These are phyloP conservation scores for Myriosclerotinia duriaeana DNA, from an alignment of 2,329 filamentous ascomycete species.

Conservation along the genomic window DNA sequence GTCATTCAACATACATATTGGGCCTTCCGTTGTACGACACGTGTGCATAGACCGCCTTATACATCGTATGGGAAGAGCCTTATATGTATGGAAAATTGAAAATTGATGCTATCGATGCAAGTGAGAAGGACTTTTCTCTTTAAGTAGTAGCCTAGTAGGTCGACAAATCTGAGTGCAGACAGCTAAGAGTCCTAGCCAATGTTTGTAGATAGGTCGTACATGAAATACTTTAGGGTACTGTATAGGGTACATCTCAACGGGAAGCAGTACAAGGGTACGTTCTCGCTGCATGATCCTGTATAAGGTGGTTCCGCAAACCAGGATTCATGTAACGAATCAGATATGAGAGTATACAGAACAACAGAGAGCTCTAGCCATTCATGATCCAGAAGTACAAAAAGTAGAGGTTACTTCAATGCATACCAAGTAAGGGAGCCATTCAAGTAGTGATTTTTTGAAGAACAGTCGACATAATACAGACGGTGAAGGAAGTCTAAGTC, in stretches of 20 bases:
- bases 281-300: slow-evolving; percentile 21
- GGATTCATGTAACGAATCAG: slow-evolving; percentile 1
- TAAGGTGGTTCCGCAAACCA: slow-evolving; percentile 6
- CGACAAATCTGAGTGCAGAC: not conserved
- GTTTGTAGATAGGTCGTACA: not conserved
- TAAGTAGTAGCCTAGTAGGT: not conserved
- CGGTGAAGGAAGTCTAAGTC: slow-evolving; percentile 10
- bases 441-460: not conserved
- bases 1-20: slow-evolving; percentile 24
- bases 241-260: slow-evolving; percentile 16
- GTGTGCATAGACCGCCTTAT: slow-evolving; percentile 23
- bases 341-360: not conserved
- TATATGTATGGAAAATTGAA: slow-evolving; percentile 20
- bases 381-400: slow-evolving; percentile 11
- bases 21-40: slow-evolving; percentile 23
- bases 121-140: slow-evolving; percentile 7
- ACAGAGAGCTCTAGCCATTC: slow-evolving; percentile 7
- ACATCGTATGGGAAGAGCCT: slow-evolving; percentile 17
- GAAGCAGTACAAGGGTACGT: slow-evolving; percentile 12
- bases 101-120: slow-evolving; percentile 22
- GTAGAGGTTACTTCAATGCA: not conserved
- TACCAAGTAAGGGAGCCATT: slow-evolving; percentile 13
- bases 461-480: too few relatives aligned
- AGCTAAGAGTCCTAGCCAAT: slow-evolving; percentile 12
- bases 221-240: not conserved